Evolutionary conservation across 2,329 filamentous ascomycete genomes (phyloP).

Genomic region (Metarhizium sp.): DNA sequence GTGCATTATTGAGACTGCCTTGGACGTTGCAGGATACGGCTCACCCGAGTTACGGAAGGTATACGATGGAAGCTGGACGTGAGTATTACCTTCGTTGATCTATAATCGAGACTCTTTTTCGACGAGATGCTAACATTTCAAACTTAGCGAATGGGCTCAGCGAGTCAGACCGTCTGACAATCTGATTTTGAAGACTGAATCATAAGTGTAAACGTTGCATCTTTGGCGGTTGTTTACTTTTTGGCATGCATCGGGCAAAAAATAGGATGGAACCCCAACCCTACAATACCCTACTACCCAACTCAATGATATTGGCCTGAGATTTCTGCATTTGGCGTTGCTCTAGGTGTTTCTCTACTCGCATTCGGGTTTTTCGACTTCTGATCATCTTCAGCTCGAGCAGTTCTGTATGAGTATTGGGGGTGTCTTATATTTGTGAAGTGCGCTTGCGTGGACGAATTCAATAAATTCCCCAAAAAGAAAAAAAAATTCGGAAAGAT

Average conservation of each 20-base stretch:
- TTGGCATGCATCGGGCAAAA: neutral
- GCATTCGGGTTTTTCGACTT: neutral
- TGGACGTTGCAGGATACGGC: conserved; percentile 70
- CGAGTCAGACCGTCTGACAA: conserved; percentile 51
- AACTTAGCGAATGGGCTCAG: conserved; percentile 56
- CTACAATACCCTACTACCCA: conserved; percentile 24
- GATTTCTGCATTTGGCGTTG: conserved; percentile 9
- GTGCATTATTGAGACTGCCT: conserved; percentile 77
- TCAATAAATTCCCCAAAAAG: neutral
- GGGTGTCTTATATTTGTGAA: neutral
- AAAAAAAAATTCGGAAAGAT: neutral
- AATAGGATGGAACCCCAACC: conserved; percentile 13
- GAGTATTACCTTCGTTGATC: conserved; percentile 34
- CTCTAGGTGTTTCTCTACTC: neutral
- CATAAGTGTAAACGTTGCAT: conserved; percentile 6
- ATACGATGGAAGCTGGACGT: conserved; percentile 98
- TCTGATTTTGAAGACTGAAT: conserved; percentile 47
- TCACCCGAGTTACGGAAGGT: conserved; percentile 58
- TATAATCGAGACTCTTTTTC: neutral
- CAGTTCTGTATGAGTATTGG: neutral
- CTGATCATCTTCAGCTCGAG: neutral
- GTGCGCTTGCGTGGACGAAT: neutral
- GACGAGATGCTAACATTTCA: conserved; percentile 16
- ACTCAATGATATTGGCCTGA: conserved; percentile 15
- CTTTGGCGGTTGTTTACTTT: conserved; percentile 2